These are phyloP conservation scores for Clausena lansium DNA, from an alignment of 345 rosid genomes.

Conservation along the genomic window DNA sequence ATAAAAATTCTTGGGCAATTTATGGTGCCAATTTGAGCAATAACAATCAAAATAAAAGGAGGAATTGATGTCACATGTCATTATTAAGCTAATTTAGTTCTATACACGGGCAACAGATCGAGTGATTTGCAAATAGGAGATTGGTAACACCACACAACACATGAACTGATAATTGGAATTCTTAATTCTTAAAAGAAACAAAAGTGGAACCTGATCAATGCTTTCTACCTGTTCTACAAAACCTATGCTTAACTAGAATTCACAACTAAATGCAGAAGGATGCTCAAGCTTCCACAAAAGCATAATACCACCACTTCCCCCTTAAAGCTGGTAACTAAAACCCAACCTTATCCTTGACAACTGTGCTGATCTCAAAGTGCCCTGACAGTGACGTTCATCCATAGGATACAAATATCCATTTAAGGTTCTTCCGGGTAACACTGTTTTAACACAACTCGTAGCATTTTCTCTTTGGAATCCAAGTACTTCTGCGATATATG, in stretches of 20 bases:
- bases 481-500: conserved; percentile 3
- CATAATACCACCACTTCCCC: background rate
- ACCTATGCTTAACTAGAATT: background rate
- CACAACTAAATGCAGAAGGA: background rate
- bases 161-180: too few species aligned
- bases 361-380: background rate
- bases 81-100: too few species aligned
- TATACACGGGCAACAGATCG: too few species aligned
- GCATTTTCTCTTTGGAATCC: conserved; percentile 1
- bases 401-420: background rate
- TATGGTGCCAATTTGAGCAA: too few species aligned
- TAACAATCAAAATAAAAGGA: too few species aligned
- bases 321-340: background rate
- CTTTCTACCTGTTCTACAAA: background rate
- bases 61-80: too few species aligned
- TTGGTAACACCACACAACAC: background rate
- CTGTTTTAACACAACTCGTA: background rate
- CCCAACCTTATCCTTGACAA: background rate
- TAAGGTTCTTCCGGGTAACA: background rate
- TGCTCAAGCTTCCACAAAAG: background rate
- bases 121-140: background rate
- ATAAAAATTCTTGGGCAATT: background rate
- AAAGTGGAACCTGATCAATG: background rate
- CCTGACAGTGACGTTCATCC: background rate
- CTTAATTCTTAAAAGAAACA: too few species aligned